Conservation (phyloP, 2,329 filamentous ascomycete genomes). For the Dryadomyces sulphureus region DNA sequence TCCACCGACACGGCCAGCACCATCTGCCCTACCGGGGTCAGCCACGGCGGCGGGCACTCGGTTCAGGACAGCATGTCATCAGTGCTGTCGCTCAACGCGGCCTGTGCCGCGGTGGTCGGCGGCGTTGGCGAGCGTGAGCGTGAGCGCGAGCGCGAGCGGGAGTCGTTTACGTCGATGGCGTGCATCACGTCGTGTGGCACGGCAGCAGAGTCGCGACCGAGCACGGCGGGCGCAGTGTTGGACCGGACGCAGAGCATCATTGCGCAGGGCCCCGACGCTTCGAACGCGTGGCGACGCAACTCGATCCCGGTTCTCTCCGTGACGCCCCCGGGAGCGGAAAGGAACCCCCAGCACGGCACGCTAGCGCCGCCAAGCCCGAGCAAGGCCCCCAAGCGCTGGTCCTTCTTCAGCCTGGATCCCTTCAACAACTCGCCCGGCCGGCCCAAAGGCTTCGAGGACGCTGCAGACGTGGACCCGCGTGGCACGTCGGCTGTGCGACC, state of each 20-base stretch:
- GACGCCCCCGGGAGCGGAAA: slow-evolving; percentile 20
- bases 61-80: slow-evolving; percentile 71
- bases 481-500: slow-evolving; percentile 10
- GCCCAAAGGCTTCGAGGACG: slow-evolving; percentile 26
- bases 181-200: slow-evolving; percentile 25
- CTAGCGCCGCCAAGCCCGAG: slow-evolving; percentile 30
- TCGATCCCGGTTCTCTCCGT: slow-evolving; percentile 41
- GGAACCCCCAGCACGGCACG: slow-evolving; percentile 11
- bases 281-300: slow-evolving; percentile 36
- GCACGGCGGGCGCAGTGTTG: slow-evolving; percentile 56
- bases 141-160: too few relatives aligned
- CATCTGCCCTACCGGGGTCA: slow-evolving; percentile 40
- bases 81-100: slow-evolving; percentile 43
- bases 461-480: slow-evolving; percentile 14
- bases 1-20: slow-evolving; percentile 77
- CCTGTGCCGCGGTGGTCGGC: slow-evolving; percentile 19
- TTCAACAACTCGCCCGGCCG: slow-evolving; percentile 32
- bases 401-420: slow-evolving; percentile 47
- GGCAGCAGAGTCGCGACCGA: slow-evolving; percentile 40
- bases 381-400: slow-evolving; percentile 42
- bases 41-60: slow-evolving; percentile 39
- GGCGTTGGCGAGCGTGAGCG: too few relatives aligned
- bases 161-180: slow-evolving; percentile 20
- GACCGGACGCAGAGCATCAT: slow-evolving; percentile 31
- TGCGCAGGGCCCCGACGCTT: slow-evolving; percentile 16